These are phyloP conservation scores for Lentithecium fluviatile DNA, from an alignment of 495 filamentous ascomycete genomes.

Conservation along the genomic window DNA sequence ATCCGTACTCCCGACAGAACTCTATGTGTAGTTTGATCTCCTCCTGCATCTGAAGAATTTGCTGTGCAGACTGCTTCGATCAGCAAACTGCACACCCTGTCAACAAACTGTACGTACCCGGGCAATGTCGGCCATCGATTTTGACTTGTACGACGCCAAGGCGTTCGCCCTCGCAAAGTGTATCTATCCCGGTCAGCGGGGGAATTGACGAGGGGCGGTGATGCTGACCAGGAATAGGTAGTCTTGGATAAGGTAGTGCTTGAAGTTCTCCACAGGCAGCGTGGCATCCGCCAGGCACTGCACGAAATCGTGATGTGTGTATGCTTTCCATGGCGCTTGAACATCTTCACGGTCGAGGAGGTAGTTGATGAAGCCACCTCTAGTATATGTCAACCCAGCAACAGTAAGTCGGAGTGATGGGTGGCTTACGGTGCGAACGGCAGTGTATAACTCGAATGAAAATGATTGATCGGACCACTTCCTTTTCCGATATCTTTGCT, in stretches of 20 bases:
- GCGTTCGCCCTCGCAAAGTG: constrained; percentile 86
- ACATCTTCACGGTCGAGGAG: constrained; percentile 75
- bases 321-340: constrained; percentile 64
- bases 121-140: constrained; percentile 67
- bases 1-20: constrained; percentile 77
- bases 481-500: constrained; percentile 73
- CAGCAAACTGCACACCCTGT: constrained; percentile 19
- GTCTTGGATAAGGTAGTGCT: constrained; percentile 83
- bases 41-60: constrained; percentile 69
- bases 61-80: constrained; percentile 58
- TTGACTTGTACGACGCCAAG: constrained; percentile 78
- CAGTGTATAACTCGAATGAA: constrained; percentile 76
- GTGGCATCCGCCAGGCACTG: constrained; percentile 69
- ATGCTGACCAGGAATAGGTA: constrained; percentile 79
- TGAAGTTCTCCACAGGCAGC: constrained; percentile 70
- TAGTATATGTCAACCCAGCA: constrained; percentile 39
- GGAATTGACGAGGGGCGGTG: background rate
- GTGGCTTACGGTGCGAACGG: constrained; percentile 76
- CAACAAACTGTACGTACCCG: constrained; percentile 44
- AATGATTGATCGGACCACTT: constrained; percentile 89
- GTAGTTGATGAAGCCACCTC: constrained; percentile 81
- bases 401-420: background rate
- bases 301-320: constrained; percentile 80
- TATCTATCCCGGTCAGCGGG: constrained; percentile 52
- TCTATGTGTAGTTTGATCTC: constrained; percentile 78